phyloP scores from a whole-genome alignment of 116 monocot species.

The Papilionanthe hybrid region DNA sequence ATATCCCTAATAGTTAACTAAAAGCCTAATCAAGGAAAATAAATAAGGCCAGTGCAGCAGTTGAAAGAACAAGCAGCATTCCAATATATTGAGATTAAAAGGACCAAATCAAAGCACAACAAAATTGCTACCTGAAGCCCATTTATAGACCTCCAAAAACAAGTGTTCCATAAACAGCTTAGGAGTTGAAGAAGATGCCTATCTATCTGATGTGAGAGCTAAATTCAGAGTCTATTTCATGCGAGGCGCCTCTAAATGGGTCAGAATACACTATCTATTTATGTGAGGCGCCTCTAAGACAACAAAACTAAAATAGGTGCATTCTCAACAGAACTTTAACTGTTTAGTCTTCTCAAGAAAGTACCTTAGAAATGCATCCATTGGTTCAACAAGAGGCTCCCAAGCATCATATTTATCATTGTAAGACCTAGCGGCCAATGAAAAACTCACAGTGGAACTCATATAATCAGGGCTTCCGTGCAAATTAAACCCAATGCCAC shows the following conservation, averaged over 20 bases:
- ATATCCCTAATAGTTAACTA: too few relatives aligned
- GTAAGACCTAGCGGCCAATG: slow-evolving; percentile 78
- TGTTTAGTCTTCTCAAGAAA: neutral
- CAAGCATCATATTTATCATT: slow-evolving; percentile 94
- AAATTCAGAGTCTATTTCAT: too few relatives aligned
- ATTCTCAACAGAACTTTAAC: neutral
- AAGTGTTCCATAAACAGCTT: neutral
- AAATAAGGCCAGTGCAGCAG: neutral
- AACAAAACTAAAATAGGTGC: neutral
- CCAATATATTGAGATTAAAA: neutral
- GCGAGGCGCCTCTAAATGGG: neutral
- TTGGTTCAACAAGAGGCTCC: slow-evolving; percentile 94
- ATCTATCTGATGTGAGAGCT: too few relatives aligned
- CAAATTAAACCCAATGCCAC: slow-evolving; percentile 55
- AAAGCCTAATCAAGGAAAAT: neutral
- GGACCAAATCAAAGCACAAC: slow-evolving; percentile 3
- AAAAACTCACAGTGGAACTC: slow-evolving; percentile 66
- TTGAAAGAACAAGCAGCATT: neutral
- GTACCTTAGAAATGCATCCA: slow-evolving; percentile 87
- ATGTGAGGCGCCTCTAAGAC: neutral
- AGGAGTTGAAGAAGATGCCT: neutral
- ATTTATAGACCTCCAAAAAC: neutral
- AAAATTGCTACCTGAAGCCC: neutral
- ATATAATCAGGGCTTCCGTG: slow-evolving; percentile 63
- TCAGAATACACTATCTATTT: neutral